phyloP scores from a whole-genome alignment of 1,284 basidiomycete species.

The Cystobasidiaceae sp. region DNA sequence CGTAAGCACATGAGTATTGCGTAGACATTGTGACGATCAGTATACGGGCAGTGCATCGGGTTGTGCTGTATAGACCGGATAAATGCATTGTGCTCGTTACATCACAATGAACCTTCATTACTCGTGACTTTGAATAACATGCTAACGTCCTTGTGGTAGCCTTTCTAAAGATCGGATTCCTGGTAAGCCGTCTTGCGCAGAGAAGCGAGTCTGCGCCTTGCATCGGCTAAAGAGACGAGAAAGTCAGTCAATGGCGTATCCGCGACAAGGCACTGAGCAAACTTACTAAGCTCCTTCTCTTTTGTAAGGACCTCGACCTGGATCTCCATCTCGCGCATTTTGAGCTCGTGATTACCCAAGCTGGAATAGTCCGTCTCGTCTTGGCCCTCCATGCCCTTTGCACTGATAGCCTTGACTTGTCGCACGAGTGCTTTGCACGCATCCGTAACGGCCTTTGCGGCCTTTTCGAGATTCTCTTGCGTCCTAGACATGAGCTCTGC shows the following conservation, averaged over 20 bases:
- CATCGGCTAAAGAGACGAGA: too few relatives aligned
- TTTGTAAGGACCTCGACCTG: constrained; percentile 95
- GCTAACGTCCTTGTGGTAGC: too few relatives aligned
- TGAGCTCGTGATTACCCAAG: constrained; percentile 72
- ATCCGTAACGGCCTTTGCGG: constrained; percentile 95
- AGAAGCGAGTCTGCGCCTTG: constrained; percentile 74
- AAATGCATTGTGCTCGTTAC: too few relatives aligned
- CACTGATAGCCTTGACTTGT: constrained; percentile 92
- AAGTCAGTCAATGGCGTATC: too few relatives aligned
- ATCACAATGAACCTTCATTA: too few relatives aligned
- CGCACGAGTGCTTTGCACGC: constrained; percentile 96
- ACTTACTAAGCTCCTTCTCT: constrained; percentile 76
- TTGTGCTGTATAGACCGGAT: too few relatives aligned
- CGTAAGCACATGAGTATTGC: too few relatives aligned
- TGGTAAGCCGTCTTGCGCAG: constrained; percentile 82
- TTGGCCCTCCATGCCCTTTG: constrained; percentile 59
- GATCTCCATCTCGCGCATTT: constrained; percentile 96
- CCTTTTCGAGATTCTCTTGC: constrained; percentile 89
- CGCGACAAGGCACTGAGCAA: background rate
- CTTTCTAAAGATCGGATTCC: constrained; percentile 25
- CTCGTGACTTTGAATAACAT: too few relatives aligned
- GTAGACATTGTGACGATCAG: too few relatives aligned
- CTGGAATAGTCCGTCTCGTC: constrained; percentile 74
- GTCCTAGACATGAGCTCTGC: constrained; percentile 98
- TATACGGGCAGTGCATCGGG: too few relatives aligned